A percentile compares a stretch with the other conserved stretches of the same genome.
phyloP scores from a whole-genome alignment of 106 monocot genomes.

The Phalaenopsis aphrodite region DNA sequence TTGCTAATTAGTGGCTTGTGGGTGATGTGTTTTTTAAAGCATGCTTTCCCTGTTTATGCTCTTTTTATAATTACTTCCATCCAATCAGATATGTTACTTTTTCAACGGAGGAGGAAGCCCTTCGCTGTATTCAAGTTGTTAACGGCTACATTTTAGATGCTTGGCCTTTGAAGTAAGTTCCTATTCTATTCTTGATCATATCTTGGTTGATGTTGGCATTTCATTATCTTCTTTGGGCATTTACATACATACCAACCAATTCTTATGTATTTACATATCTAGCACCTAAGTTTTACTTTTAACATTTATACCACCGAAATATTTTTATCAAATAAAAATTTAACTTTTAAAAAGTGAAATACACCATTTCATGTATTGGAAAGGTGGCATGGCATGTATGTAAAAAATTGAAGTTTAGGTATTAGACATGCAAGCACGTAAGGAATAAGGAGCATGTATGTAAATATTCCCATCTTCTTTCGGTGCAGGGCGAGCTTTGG shows the following conservation, averaged over 20 bases:
- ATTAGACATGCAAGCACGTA: too few species aligned
- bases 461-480: not conserved
- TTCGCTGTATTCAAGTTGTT: slow-evolving; percentile 39
- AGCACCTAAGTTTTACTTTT: too few species aligned
- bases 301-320: too few species aligned
- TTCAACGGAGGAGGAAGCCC: slow-evolving; percentile 40
- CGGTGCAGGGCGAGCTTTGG: slow-evolving; percentile 43
- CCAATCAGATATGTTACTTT: slow-evolving; percentile 40
- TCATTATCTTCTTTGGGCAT: not conserved
- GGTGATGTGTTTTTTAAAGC: not conserved
- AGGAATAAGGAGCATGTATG: too few species aligned
- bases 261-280: too few species aligned
- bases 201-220: not conserved
- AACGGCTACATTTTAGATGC: slow-evolving; percentile 35
- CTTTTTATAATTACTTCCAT: not conserved
- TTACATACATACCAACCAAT: too few species aligned
- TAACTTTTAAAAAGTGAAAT: too few species aligned
- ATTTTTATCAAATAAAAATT: too few species aligned
- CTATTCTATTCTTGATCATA: not conserved
- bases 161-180: slow-evolving; percentile 40
- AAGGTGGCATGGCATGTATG: too few species aligned
- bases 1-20: not conserved
- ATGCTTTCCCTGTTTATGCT: not conserved
- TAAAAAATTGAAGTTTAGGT: too few species aligned
- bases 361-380: too few species aligned